These are phyloP conservation scores for Zopfia rhizophila DNA, from an alignment of 2,329 filamentous ascomycete genomes.

Conservation along the genomic window DNA sequence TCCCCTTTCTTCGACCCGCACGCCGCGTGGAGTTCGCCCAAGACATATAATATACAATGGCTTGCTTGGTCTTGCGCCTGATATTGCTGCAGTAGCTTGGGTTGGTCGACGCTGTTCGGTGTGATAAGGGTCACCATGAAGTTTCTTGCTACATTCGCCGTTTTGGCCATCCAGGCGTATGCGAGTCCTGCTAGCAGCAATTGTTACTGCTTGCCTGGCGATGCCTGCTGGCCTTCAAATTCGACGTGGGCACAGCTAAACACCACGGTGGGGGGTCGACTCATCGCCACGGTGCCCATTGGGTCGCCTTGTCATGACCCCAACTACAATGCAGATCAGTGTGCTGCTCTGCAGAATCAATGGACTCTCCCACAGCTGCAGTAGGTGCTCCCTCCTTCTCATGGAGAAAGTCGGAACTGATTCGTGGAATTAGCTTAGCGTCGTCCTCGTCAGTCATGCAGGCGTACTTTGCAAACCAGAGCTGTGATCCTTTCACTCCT, in stretches of 20 bases:
- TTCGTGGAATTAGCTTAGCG: constrained; percentile 16
- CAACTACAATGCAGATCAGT: constrained; percentile 28
- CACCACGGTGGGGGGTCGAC: constrained; percentile 48
- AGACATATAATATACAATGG: too few species aligned
- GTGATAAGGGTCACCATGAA: too few species aligned
- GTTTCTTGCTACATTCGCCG: constrained; percentile 11
- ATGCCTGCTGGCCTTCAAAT: constrained; percentile 48
- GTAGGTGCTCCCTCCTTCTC: too few species aligned
- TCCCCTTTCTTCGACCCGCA: too few species aligned
- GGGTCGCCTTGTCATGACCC: constrained; percentile 49
- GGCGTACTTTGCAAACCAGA: constrained; percentile 35
- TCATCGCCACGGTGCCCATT: constrained; percentile 53
- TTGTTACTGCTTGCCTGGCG: constrained; percentile 38
- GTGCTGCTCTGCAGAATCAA: constrained; percentile 26
- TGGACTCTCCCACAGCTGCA: constrained; percentile 25
- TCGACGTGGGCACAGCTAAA: constrained; percentile 49
- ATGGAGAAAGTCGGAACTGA: constrained; percentile 7
- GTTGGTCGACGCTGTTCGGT: too few species aligned
- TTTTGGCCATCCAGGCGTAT: constrained; percentile 6
- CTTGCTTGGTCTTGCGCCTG: too few species aligned
- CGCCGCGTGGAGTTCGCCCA: too few species aligned
- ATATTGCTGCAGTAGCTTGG: too few species aligned
- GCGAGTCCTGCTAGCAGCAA: constrained; percentile 6
- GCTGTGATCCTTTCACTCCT: constrained; percentile 34
- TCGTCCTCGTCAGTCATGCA: constrained; percentile 38